phyloP scores from a whole-genome alignment of 257 asterid genomes.

The Solanum chiquidenum region DNA sequence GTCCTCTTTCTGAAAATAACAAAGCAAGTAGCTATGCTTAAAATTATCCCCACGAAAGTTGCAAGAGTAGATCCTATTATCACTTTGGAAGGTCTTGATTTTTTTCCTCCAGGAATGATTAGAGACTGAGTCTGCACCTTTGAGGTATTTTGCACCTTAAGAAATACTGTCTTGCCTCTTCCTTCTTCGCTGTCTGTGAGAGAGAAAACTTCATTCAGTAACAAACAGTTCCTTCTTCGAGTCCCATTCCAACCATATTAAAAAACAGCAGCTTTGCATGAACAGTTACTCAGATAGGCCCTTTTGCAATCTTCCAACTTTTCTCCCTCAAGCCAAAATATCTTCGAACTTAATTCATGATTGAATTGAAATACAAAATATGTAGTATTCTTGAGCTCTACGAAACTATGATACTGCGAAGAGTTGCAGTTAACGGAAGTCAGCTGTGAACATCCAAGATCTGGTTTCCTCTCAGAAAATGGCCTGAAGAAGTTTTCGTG shows the following conservation, averaged over 20 bases:
- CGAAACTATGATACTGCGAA: background rate
- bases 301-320: background rate
- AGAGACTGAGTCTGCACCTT: background rate
- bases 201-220: background rate
- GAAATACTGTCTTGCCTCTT: background rate
- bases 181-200: background rate
- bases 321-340: background rate
- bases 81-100: background rate
- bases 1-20: background rate
- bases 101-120: background rate
- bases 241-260: no score
- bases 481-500: background rate
- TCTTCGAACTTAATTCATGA: no score
- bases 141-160: background rate
- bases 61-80: background rate
- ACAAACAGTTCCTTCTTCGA: background rate
- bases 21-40: background rate
- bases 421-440: background rate
- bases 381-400: background rate
- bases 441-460: background rate
- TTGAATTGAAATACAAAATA: background rate
- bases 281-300: slow-evolving; percentile 1
- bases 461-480: background rate
- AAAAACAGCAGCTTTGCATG: background rate
- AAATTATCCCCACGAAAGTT: background rate